phyloP scores from a whole-genome alignment of 2,329 filamentous ascomycete genomes.

The Aureobasidium sp. region DNA sequence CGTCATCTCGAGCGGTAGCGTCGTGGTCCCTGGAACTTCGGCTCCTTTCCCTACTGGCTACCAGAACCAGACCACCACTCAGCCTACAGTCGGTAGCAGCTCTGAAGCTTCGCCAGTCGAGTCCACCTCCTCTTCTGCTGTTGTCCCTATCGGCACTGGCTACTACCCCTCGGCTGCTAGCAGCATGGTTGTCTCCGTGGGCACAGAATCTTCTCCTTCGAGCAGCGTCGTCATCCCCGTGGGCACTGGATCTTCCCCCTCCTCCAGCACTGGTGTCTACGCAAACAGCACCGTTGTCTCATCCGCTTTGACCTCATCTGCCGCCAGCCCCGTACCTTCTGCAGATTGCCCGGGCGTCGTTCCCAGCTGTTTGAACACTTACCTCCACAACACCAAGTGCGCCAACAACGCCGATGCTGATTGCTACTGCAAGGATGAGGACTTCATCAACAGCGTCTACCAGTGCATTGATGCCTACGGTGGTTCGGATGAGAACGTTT shows the following conservation, averaged over 20 bases:
- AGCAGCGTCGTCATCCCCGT: background rate
- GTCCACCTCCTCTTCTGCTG: background rate
- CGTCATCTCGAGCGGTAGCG: slow-evolving; percentile 12
- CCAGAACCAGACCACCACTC: slow-evolving; percentile 15
- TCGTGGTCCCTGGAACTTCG: slow-evolving; percentile 17
- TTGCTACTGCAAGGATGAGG: slow-evolving; percentile 78
- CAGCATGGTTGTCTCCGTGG: background rate
- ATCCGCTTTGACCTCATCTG: slow-evolving; percentile 1
- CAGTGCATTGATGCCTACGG: slow-evolving; percentile 73
- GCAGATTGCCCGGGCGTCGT: slow-evolving; percentile 58
- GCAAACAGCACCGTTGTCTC: slow-evolving; percentile 4
- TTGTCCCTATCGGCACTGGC: background rate
- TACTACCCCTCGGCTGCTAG: background rate
- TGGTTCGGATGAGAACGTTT: slow-evolving; percentile 55
- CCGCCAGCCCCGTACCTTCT: slow-evolving; percentile 3
- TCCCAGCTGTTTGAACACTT: slow-evolving; percentile 86
- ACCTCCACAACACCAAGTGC: slow-evolving; percentile 68
- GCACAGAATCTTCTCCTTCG: slow-evolving; percentile 5
- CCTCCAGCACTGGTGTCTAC: background rate
- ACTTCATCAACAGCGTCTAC: slow-evolving; percentile 73
- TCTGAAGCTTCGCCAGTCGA: background rate
- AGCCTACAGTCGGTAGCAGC: slow-evolving; percentile 10
- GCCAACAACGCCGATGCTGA: slow-evolving; percentile 69
- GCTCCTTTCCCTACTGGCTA: background rate
- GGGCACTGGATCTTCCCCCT: slow-evolving; percentile 10